Conservation (phyloP, 1,284 basidiomycete genomes). For the Pholiota adiposa region DNA sequence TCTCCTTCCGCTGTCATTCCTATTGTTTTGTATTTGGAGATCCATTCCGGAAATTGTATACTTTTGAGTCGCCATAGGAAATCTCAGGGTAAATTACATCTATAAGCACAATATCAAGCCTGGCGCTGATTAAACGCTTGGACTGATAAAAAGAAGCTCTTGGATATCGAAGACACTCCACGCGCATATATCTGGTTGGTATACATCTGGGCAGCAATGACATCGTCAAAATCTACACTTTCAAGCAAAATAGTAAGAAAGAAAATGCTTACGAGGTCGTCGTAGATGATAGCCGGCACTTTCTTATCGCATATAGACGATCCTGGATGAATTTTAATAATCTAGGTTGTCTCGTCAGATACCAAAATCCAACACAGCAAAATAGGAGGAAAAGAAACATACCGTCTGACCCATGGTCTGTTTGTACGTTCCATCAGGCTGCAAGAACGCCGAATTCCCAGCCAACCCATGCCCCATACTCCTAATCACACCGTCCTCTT, state of each 20-base stretch:
- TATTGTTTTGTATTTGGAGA: too few species aligned
- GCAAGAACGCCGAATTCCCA: conserved; percentile 82
- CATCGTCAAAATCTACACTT: conserved; percentile 2
- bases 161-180: conserved; percentile 81
- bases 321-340: conserved; percentile 88
- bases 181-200: conserved; percentile 89
- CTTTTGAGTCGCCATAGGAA: too few species aligned
- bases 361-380: background rate
- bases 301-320: conserved; percentile 82
- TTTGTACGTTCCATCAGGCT: conserved; percentile 84
- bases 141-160: conserved; percentile 38
- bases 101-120: conserved; percentile 20
- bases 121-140: conserved; percentile 27
- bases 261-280: conserved; percentile 76
- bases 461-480: conserved; percentile 78
- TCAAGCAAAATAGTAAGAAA: background rate
- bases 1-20: too few species aligned
- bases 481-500: conserved; percentile 61
- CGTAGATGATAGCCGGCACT: conserved; percentile 84
- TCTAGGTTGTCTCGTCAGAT: conserved; percentile 41
- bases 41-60: too few species aligned
- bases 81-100: too few species aligned
- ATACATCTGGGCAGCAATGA: conserved; percentile 60
- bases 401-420: conserved; percentile 83
- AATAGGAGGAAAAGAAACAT: conserved; percentile 32